These are phyloP conservation scores for Candida sphagnicola DNA, from an alignment of 805 yeast species.

Conservation along the genomic window DNA sequence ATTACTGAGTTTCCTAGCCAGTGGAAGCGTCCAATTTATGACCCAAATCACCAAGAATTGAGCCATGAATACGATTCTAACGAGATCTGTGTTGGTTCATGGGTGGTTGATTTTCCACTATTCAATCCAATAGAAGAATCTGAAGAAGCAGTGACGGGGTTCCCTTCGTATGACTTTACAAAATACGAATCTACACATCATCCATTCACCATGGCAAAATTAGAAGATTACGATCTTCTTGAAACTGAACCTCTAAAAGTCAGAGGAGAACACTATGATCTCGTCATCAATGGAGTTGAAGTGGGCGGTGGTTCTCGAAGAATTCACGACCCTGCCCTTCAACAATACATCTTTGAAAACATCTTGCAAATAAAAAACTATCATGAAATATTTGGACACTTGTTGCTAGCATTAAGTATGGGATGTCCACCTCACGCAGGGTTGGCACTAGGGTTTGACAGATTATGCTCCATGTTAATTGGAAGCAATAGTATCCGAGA, in stretches of 20 bases:
- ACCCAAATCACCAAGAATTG: slow-evolving; percentile 8
- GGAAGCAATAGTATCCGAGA: slow-evolving; percentile 79
- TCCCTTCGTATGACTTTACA: slow-evolving; percentile 56
- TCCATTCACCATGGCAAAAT: slow-evolving; percentile 91
- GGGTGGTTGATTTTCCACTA: slow-evolving; percentile 93
- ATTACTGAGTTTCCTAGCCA: slow-evolving; percentile 49
- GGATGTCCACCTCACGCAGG: slow-evolving; percentile 99
- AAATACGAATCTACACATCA: slow-evolving; percentile 79
- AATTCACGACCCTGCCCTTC: slow-evolving; percentile 82
- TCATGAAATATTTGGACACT: slow-evolving; percentile 74
- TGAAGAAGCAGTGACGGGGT: slow-evolving; percentile 24
- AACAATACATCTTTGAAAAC: slow-evolving; percentile 63
- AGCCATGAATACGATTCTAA: slow-evolving; percentile 14
- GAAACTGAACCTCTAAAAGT: slow-evolving; percentile 55
- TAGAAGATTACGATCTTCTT: slow-evolving; percentile 61
- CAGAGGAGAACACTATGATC: slow-evolving; percentile 88
- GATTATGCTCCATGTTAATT: slow-evolving; percentile 87
- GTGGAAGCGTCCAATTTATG: slow-evolving; percentile 41
- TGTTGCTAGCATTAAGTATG: slow-evolving; percentile 71
- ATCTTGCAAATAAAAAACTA: slow-evolving; percentile 60
- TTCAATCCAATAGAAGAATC: slow-evolving; percentile 67
- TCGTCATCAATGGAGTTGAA: slow-evolving; percentile 92
- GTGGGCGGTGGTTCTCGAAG: slow-evolving; percentile 97
- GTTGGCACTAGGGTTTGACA: slow-evolving; percentile 89
- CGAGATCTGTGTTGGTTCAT: slow-evolving; percentile 56